Base-by-base conservation (phyloP, 495 filamentous ascomycete genomes). In the Trichoderma erinaceum region DNA sequence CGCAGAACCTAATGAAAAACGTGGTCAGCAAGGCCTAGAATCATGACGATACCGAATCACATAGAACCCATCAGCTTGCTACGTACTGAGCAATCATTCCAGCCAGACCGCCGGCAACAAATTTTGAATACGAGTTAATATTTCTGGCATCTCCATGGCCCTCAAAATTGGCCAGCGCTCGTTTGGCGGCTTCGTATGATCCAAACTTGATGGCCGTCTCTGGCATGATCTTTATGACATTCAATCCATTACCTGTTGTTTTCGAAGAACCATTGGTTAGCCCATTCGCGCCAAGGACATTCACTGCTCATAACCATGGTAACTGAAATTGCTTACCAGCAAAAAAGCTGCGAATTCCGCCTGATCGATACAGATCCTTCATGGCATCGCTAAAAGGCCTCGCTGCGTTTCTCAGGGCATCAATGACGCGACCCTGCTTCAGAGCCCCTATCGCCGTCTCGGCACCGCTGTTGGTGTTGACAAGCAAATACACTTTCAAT, bases 151-250 rank as follows among this genome's bases (percentile, higher is more conserved):
- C 92, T 71, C 87, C 82, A 73, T 97, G 93, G 29, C 95, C 95
- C 83, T 99, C 96, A 65, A 97, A 75, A 52, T 85, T 85, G 15
- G 95, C 92, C 66, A 98, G 86, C 12, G 89, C 86, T 63, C 92
- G 88, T 83, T 98, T 99, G 12, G 93, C 88, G 41, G 90, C 92
- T 86, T 98, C 95, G 72, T 97, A 99, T 8, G 92, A 94, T 65
- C 95, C 95, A 78, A 99, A 99, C 78, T 86, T 95, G 72, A 99
- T 97, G 43, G 95, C 95, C 7, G 94, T 97, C 77, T 99, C 95
- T 8, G 95, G 95, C 89, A 98, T 94, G 64, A 99, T 92, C 78
- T 99, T 99, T 71, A 97, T 73, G 12, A 98, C 94, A 73, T 99
- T 99, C 68, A 99, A 83, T 10, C 95, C 95, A 74, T 99, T 99